Conservation (phyloP, 768 basidiomycete species). For the Mycena haematopus region DNA sequence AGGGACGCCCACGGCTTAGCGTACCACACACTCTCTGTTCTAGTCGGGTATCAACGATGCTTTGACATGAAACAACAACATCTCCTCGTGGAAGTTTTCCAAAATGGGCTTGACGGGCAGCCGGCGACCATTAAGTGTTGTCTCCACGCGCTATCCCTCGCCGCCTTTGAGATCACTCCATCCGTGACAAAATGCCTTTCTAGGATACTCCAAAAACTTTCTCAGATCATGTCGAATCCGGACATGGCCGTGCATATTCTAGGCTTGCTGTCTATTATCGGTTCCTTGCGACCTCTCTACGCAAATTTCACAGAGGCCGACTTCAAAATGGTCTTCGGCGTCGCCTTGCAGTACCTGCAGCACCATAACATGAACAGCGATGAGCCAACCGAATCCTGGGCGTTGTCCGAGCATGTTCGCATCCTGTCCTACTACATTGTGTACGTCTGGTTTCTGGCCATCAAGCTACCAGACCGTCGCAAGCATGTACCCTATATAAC, state of each 20-base stretch:
- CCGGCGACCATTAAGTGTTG: conserved; percentile 86
- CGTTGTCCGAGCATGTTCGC: conserved; percentile 89
- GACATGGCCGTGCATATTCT: conserved; percentile 96
- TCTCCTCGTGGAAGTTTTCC: conserved; percentile 75
- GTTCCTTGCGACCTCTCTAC: conserved; percentile 78
- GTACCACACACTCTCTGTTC: conserved; percentile 85
- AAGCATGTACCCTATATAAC: conserved; percentile 87
- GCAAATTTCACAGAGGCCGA: conserved; percentile 91
- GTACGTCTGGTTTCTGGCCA: conserved; percentile 92
- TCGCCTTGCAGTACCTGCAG: conserved; percentile 92
- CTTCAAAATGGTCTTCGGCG: conserved; percentile 93
- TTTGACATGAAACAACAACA: conserved; percentile 74
- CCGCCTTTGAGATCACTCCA: conserved; percentile 84
- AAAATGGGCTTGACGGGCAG: conserved; percentile 71
- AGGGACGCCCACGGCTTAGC: conserved; percentile 89
- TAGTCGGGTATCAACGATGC: conserved; percentile 85
- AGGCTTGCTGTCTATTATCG: conserved; percentile 87
- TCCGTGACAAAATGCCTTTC: conserved; percentile 83
- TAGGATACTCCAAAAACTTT: conserved; percentile 83
- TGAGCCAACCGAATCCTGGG: conserved; percentile 74
- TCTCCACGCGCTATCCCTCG: conserved; percentile 86
- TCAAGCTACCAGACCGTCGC: conserved; percentile 82
- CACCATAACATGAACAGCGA: conserved; percentile 75
- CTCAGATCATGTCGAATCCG: conserved; percentile 93
- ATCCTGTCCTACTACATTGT: conserved; percentile 89